Percentiles rank a stretch among this genome's conserved stretches.
Conservation (phyloP, 2,329 filamentous ascomycete genomes). For the Beauveria sp. region DNA sequence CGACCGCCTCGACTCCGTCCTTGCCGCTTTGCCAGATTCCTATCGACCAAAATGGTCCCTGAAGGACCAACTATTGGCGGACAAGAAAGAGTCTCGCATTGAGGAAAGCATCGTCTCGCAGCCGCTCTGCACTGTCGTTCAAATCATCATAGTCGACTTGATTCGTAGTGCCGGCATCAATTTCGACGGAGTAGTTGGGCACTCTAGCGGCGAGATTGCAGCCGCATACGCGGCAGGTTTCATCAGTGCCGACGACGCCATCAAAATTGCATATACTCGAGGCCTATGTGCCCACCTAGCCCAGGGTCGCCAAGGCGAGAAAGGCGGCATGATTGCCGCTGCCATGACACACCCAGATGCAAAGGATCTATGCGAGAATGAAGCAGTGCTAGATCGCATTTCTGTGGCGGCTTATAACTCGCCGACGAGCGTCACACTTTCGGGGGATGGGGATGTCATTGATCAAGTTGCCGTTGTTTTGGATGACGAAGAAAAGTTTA, state of each 20-base stretch:
- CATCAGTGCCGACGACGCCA: slow-evolving; percentile 32
- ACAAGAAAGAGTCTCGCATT: slow-evolving; percentile 18
- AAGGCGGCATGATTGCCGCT: slow-evolving; percentile 45
- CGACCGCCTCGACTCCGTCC: slow-evolving; percentile 18
- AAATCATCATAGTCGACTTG: slow-evolving; percentile 34
- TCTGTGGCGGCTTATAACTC: slow-evolving; percentile 16
- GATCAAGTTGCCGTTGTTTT: slow-evolving; percentile 13
- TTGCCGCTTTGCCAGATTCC: slow-evolving; percentile 17
- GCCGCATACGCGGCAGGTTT: slow-evolving; percentile 34
- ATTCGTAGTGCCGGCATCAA: slow-evolving; percentile 29
- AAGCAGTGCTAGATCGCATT: slow-evolving; percentile 3
- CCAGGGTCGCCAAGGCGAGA: slow-evolving; percentile 29
- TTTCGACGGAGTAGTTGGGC: slow-evolving; percentile 29
- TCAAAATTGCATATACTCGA: slow-evolving; percentile 39
- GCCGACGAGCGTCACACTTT: slow-evolving; percentile 17
- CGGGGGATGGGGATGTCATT: slow-evolving; percentile 18
- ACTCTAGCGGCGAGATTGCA: slow-evolving; percentile 37
- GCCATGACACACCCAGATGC: slow-evolving; percentile 18
- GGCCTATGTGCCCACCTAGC: slow-evolving; percentile 27
- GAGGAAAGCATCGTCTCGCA: slow-evolving; percentile 28
- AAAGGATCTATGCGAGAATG: background rate
- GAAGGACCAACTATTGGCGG: slow-evolving; percentile 23
- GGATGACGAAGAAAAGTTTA: slow-evolving; percentile 14
- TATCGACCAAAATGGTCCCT: slow-evolving; percentile 24
- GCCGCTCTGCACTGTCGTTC: slow-evolving; percentile 32